Conservation (phyloP, 176 grass and related monocot genomes). For the Oryza meridionalis region DNA sequence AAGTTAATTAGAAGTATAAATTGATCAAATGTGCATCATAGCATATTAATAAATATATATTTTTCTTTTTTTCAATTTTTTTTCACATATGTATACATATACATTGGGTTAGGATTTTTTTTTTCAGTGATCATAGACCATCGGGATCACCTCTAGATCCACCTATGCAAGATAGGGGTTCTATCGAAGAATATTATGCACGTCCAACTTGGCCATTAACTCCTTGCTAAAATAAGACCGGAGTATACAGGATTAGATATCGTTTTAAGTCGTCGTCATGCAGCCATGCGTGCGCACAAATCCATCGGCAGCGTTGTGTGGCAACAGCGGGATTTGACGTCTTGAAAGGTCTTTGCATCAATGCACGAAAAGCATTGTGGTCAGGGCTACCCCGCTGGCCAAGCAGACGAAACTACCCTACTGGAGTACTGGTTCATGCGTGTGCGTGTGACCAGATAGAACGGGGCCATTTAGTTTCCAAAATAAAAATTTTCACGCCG, state of each 20-base stretch:
- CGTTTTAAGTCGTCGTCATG: neutral
- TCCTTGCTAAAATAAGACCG: neutral
- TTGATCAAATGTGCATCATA: no score
- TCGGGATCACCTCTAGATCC: no score
- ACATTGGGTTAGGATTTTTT: no score
- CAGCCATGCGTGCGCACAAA: neutral
- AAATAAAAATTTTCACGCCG: no score
- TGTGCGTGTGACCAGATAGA: neutral
- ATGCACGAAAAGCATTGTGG: conserved; percentile 5
- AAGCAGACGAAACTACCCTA: neutral
- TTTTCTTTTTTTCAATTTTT: no score
- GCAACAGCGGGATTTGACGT: conserved; percentile 30
- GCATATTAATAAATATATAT: no score
- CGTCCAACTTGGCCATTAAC: neutral
- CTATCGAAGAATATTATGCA: neutral
- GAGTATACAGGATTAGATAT: neutral
- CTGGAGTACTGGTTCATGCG: neutral
- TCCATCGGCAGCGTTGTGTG: neutral
- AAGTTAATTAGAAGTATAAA: no score
- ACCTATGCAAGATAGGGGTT: neutral
- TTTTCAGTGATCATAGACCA: no score
- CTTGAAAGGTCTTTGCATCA: neutral
- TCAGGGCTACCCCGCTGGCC: conserved; percentile 1
- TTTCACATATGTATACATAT: no score
- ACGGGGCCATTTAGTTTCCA: no score